phyloP scores from a whole-genome alignment of 2,329 filamentous ascomycete species.

The Neonectria punicea region DNA sequence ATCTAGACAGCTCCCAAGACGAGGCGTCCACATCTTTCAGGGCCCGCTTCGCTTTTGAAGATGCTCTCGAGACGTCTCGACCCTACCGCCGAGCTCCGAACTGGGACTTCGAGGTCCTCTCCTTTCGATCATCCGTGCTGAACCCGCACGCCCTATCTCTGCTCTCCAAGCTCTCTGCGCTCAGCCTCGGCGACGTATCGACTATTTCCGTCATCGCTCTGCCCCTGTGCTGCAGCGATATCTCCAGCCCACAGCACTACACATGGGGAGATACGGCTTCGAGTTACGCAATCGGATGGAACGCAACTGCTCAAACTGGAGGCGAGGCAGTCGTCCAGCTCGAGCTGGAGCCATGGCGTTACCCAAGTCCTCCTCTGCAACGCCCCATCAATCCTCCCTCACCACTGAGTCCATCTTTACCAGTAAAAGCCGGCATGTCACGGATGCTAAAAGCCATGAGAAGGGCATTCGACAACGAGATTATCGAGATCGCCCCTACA shows the following conservation, averaged over 20 bases:
- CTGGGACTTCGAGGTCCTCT: background rate
- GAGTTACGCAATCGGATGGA: background rate
- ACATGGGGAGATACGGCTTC: background rate
- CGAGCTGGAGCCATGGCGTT: background rate
- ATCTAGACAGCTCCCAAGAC: background rate
- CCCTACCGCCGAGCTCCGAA: conserved; percentile 8
- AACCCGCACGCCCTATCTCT: conserved; percentile 1
- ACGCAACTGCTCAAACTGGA: background rate
- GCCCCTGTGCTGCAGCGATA: conserved; percentile 2
- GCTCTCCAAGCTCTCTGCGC: conserved; percentile 4
- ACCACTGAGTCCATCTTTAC: background rate
- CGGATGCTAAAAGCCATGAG: conserved; percentile 1
- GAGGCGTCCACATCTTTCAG: background rate
- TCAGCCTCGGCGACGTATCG: conserved; percentile 6
- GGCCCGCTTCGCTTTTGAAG: background rate
- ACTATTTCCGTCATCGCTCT: conserved; percentile 6
- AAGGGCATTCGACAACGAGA: conserved; percentile 1
- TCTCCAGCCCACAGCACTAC: conserved; percentile 6
- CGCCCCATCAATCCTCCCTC: background rate
- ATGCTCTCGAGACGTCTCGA: background rate
- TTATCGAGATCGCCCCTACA: background rate
- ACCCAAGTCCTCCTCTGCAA: background rate
- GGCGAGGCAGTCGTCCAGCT: background rate
- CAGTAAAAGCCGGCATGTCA: background rate
- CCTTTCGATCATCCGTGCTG: background rate